A percentile compares a stretch with the other conserved stretches of the same genome.
phyloP scores from a whole-genome alignment of 345 rosid species.

The Syzygium aqueum region DNA sequence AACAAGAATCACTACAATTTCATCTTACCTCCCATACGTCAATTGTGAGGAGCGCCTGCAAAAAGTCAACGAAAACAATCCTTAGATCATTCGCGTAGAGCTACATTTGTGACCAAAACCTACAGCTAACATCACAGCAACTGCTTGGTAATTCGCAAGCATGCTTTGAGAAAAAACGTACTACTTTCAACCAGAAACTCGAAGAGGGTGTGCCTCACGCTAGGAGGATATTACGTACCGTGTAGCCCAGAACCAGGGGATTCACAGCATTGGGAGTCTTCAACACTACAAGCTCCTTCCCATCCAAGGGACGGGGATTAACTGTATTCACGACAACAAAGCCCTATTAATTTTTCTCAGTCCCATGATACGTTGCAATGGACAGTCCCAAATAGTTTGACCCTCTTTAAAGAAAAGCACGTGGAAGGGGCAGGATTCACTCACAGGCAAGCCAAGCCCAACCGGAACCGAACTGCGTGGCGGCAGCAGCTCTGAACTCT shows the following conservation, averaged over 20 bases:
- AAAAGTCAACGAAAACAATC: neutral
- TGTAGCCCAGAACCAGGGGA: conserved; percentile 85
- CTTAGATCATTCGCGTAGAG: neutral
- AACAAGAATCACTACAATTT: neutral
- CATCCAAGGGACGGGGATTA: conserved; percentile 59
- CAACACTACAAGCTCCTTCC: conserved; percentile 69
- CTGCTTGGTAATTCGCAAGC: neutral
- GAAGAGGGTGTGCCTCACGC: neutral
- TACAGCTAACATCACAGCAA: neutral
- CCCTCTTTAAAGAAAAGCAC: neutral
- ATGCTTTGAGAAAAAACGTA: neutral
- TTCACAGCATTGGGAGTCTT: conserved; percentile 88
- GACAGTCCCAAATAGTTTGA: neutral
- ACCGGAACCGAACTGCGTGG: conserved; percentile 88
- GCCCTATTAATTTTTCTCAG: conserved; percentile 38
- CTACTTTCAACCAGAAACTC: neutral
- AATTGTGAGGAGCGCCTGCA: conserved; percentile 88
- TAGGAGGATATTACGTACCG: conserved; percentile 30
- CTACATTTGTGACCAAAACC: neutral
- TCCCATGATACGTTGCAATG: conserved; percentile 17
- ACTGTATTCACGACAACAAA: conserved; percentile 55
- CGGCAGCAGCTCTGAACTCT: conserved; percentile 61
- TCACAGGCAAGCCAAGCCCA: conserved; percentile 96
- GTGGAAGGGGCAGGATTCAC: conserved; percentile 6
- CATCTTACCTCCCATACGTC: conserved; percentile 92